Conservation (phyloP, 2,329 filamentous ascomycete species). For the Colletotrichum truncatum region DNA sequence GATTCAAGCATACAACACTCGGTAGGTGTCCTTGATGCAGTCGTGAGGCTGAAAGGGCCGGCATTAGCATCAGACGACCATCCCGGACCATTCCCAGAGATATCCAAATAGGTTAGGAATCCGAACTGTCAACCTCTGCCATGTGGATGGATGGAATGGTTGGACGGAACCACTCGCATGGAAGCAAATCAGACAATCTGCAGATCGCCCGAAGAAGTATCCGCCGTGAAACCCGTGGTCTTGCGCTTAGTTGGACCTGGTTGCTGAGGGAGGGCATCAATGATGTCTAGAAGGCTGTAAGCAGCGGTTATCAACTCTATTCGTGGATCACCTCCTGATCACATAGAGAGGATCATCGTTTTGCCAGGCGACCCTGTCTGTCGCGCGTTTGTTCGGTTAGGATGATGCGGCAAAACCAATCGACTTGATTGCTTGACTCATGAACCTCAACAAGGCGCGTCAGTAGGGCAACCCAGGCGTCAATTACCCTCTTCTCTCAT, state of each 20-base stretch:
- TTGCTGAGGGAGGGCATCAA: not conserved
- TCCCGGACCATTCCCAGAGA: not conserved
- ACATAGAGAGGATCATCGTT: not conserved
- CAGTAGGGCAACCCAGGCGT: not conserved
- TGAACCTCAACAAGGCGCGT: not conserved
- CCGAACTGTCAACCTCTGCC: not conserved
- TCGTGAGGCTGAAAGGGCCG: constrained; percentile 6
- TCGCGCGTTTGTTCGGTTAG: not conserved
- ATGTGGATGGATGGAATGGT: not conserved
- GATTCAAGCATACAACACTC: no score
- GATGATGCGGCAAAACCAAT: not conserved
- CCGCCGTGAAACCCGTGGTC: not conserved
- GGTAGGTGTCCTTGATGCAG: not conserved
- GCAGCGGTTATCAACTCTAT: not conserved
- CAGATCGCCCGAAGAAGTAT: not conserved
- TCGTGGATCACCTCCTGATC: not conserved
- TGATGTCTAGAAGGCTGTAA: not conserved
- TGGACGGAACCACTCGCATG: not conserved
- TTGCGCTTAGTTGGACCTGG: not conserved
- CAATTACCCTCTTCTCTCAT: not conserved
- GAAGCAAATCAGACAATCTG: constrained; percentile 2
- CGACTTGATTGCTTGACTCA: constrained; percentile 4
- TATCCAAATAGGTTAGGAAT: not conserved
- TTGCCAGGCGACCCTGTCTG: not conserved
- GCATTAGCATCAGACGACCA: not conserved